Conservation (phyloP, 2,329 filamentous ascomycete genomes). For the Teratosphaeria nubilosa region DNA sequence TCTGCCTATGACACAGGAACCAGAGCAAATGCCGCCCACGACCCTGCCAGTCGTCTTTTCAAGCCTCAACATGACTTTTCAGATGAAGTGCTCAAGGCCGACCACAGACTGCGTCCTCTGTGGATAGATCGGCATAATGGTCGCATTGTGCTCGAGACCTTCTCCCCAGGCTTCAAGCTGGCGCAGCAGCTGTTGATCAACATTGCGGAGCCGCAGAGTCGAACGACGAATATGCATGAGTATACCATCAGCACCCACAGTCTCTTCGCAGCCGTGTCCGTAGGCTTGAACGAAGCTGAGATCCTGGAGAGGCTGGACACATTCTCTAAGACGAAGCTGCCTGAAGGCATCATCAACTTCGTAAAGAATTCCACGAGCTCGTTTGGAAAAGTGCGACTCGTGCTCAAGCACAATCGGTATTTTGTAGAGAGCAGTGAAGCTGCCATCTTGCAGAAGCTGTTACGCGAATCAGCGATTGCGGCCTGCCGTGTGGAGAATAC, state of each 20-base stretch:
- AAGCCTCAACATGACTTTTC: conserved; percentile 66
- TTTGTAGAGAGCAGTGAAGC: conserved; percentile 89
- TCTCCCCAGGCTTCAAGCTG: conserved; percentile 74
- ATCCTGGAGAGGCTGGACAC: conserved; percentile 83
- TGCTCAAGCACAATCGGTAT: conserved; percentile 88
- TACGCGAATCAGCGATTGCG: conserved; percentile 75
- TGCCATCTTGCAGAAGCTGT: conserved; percentile 71
- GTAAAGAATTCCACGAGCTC: conserved; percentile 76
- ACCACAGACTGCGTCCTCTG: conserved; percentile 79
- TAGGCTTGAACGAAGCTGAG: conserved; percentile 79
- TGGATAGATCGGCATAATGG: conserved; percentile 88
- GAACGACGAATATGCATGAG: conserved; percentile 85
- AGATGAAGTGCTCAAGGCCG: conserved; percentile 69
- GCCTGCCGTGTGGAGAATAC: conserved; percentile 63
- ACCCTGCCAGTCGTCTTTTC: conserved; percentile 47
- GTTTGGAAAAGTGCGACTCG: conserved; percentile 91
- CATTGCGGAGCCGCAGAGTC: conserved; percentile 84
- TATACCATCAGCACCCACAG: conserved; percentile 87
- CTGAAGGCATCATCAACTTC: conserved; percentile 68
- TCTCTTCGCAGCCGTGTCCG: conserved; percentile 88
- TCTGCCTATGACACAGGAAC: conserved; percentile 38
- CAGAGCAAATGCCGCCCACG: conserved; percentile 29
- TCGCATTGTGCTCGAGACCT: conserved; percentile 86
- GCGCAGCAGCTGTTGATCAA: conserved; percentile 94
- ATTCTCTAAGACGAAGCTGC: conserved; percentile 79